phyloP scores from a whole-genome alignment of 306 rosid genomes.

The Sechiopsis laciniata region DNA sequence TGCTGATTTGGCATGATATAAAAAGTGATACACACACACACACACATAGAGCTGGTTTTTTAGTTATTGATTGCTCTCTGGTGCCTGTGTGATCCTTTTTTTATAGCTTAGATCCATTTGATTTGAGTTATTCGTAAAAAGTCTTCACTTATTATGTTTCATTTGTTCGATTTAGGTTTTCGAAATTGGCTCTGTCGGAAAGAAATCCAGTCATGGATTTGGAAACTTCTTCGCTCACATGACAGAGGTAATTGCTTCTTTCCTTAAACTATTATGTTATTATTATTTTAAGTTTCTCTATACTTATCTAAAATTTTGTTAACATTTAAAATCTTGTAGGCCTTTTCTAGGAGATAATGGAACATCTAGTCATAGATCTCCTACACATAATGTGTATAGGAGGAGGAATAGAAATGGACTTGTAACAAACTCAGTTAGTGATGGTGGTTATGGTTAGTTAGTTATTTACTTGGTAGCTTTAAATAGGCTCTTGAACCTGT shows the following conservation, averaged over 20 bases:
- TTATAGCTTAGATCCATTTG: not conserved
- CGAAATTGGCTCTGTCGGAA: slow-evolving; percentile 86
- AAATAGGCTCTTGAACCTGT: too few species aligned
- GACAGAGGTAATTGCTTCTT: slow-evolving; percentile 54
- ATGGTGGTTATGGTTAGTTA: too few species aligned
- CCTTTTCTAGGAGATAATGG: not conserved
- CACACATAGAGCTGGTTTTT: not conserved
- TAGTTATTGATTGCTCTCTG: not conserved
- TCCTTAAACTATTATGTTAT: slow-evolving; percentile 6
- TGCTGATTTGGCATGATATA: not conserved
- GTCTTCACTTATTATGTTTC: not conserved
- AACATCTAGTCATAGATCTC: not conserved
- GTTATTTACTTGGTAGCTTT: too few species aligned
- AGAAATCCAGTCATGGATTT: slow-evolving; percentile 53
- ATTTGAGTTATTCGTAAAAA: not conserved
- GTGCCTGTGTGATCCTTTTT: not conserved
- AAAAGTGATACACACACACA: not conserved
- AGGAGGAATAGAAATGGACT: too few species aligned
- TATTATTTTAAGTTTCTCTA: slow-evolving; percentile 3
- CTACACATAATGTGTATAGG: too few species aligned
- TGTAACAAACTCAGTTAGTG: too few species aligned
- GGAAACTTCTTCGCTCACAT: slow-evolving; percentile 54
- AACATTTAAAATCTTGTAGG: slow-evolving; percentile 20
- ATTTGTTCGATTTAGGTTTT: slow-evolving; percentile 41
- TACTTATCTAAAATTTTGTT: not conserved